phyloP scores from a whole-genome alignment of 805 yeast species.

The Metschnikowia chrysomelidarum region DNA sequence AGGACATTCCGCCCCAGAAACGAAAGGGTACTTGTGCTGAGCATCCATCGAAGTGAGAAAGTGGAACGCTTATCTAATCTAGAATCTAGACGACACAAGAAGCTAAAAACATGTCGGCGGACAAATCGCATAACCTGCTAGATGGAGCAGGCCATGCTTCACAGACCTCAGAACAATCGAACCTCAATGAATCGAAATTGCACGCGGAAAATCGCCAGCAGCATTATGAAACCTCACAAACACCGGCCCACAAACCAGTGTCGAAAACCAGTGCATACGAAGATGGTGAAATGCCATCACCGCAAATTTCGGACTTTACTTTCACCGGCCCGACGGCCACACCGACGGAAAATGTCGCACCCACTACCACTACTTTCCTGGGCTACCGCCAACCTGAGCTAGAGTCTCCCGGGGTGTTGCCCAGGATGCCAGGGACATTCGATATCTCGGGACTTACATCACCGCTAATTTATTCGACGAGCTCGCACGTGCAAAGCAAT shows the following conservation, averaged over 20 bases:
- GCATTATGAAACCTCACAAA: constrained; percentile 10
- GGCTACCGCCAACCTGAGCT: neutral
- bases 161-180: constrained; percentile 1
- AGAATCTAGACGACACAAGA: too few species aligned
- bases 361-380: neutral
- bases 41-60: too few species aligned
- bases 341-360: neutral
- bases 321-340: neutral
- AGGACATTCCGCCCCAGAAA: too few species aligned
- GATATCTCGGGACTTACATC: constrained; percentile 46
- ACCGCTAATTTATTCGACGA: constrained; percentile 1
- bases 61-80: too few species aligned
- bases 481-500: too few species aligned
- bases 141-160: neutral
- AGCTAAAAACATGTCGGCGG: too few species aligned
- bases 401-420: constrained; percentile 20
- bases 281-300: constrained; percentile 4
- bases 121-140: too few species aligned
- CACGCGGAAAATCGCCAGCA: constrained; percentile 12
- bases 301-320: neutral
- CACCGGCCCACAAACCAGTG: neutral
- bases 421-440: constrained; percentile 46
- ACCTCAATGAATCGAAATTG: constrained; percentile 7
- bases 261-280: neutral
- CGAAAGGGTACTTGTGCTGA: too few species aligned